Conservation (phyloP, 2,329 filamentous ascomycete genomes). For the Aureobasidium sp. region DNA sequence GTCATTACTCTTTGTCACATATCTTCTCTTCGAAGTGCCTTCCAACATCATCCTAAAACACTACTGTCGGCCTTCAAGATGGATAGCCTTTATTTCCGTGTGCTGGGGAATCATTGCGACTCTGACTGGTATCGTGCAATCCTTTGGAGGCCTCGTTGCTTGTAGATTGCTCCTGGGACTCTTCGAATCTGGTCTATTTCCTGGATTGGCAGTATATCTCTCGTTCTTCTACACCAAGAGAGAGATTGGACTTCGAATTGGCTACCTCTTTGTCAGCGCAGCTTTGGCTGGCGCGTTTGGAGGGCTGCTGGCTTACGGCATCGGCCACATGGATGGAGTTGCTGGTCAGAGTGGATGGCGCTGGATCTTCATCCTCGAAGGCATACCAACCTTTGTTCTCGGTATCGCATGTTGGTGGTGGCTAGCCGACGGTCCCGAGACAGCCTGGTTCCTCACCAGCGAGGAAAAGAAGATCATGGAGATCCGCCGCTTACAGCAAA, state of each 20-base stretch:
- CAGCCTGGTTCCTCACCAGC: conserved; percentile 52
- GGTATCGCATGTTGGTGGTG: conserved; percentile 49
- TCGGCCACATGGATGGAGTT: conserved; percentile 65
- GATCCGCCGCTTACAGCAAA: conserved; percentile 25
- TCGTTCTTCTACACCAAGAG: conserved; percentile 72
- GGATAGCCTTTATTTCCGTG: conserved; percentile 50
- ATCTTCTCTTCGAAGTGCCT: conserved; percentile 39
- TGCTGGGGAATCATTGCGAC: conserved; percentile 61
- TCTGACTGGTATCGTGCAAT: conserved; percentile 60
- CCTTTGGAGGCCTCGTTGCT: conserved; percentile 57
- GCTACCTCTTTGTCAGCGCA: conserved; percentile 64
- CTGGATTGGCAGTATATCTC: conserved; percentile 58
- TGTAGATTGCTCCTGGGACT: conserved; percentile 62
- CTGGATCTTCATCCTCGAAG: conserved; percentile 59
- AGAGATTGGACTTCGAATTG: conserved; percentile 65
- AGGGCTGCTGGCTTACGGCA: conserved; percentile 65
- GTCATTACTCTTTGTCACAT: conserved; percentile 40
- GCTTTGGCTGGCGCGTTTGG: conserved; percentile 67
- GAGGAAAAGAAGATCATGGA: conserved; percentile 52
- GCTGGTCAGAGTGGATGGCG: conserved; percentile 61
- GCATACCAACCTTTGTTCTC: conserved; percentile 46
- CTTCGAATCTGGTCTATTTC: conserved; percentile 65
- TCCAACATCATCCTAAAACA: conserved; percentile 43
- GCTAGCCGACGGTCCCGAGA: conserved; percentile 61
- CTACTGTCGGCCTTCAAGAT: conserved; percentile 36